phyloP scores from a whole-genome alignment of 2,329 filamentous ascomycete genomes.

The Claviceps arundinis region DNA sequence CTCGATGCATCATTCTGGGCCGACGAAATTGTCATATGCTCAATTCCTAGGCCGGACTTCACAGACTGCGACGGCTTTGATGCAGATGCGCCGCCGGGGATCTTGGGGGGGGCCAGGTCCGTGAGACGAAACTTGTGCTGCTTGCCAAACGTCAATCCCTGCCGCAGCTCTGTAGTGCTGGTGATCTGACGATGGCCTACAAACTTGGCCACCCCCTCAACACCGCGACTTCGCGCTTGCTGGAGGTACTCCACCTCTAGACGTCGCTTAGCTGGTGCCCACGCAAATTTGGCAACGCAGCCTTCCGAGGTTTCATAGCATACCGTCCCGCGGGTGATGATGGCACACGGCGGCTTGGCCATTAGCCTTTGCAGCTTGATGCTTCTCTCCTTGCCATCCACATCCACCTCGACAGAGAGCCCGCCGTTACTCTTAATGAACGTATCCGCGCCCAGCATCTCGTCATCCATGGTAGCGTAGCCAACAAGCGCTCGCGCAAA shows the following conservation, averaged over 20 bases:
- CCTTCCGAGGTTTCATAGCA: too few species aligned
- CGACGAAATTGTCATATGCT: not conserved
- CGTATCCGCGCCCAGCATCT: too few species aligned
- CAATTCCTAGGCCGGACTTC: constrained; percentile 5
- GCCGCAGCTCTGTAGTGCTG: constrained; percentile 7
- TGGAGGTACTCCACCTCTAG: constrained; percentile 4
- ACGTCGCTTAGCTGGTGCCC: too few species aligned
- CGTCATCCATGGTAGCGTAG: too few species aligned
- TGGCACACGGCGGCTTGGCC: too few species aligned
- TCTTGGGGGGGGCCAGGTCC: constrained; percentile 1
- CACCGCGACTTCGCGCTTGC: constrained; percentile 6
- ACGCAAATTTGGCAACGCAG: too few species aligned
- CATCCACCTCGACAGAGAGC: too few species aligned
- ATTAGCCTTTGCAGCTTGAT: too few species aligned
- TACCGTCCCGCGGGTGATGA: too few species aligned
- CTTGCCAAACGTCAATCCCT: constrained; percentile 3
- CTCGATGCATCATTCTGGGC: not conserved
- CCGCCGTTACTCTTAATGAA: too few species aligned
- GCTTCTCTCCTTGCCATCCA: too few species aligned
- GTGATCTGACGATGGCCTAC: constrained; percentile 8
- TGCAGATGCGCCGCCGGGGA: constrained; percentile 4
- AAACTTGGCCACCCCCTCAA: constrained; percentile 8
- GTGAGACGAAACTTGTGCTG: constrained; percentile 2
- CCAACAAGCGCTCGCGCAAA: too few species aligned
- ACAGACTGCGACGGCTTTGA: constrained; percentile 6